Percentiles rank a stretch among this genome's conserved stretches.
These are phyloP conservation scores for Remersonia thermophila DNA, from an alignment of 2,329 filamentous ascomycete genomes.

Conservation along the genomic window DNA sequence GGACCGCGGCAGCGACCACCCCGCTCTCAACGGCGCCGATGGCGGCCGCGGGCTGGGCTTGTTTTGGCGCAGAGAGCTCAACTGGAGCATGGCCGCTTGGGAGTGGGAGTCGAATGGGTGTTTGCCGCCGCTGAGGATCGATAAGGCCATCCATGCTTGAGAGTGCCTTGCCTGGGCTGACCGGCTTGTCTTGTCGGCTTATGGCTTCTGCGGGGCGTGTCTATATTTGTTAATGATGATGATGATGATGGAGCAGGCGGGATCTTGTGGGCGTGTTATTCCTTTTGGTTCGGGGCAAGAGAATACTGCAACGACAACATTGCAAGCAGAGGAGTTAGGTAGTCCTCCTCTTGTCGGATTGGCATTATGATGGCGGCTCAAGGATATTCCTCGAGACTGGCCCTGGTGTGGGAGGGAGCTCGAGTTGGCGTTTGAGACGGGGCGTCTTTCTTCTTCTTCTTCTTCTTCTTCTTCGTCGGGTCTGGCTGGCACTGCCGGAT, in stretches of 20 bases:
- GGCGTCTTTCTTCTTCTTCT: no score
- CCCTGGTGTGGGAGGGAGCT: no score
- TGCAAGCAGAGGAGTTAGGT: slow-evolving; percentile 36
- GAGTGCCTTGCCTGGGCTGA: no score
- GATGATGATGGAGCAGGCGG: neutral
- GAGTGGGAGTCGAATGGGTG: slow-evolving; percentile 48
- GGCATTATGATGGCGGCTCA: slow-evolving; percentile 14
- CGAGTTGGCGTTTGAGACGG: no score
- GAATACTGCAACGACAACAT: no score
- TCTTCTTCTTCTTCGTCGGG: no score
- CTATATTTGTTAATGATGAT: neutral
- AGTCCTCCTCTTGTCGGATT: slow-evolving; percentile 30
- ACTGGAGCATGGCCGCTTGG: slow-evolving; percentile 78
- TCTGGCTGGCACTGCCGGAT: no score
- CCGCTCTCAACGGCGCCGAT: slow-evolving; percentile 26
- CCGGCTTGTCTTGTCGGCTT: slow-evolving; percentile 1
- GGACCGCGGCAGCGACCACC: slow-evolving; percentile 40
- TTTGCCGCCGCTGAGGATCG: slow-evolving; percentile 27
- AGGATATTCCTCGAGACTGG: no score
- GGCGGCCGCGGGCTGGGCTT: slow-evolving; percentile 52
- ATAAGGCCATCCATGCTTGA: slow-evolving; percentile 37
- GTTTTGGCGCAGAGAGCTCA: slow-evolving; percentile 65
- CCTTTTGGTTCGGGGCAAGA: slow-evolving; percentile 17
- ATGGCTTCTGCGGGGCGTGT: no score
- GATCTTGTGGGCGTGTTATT: slow-evolving; percentile 7